Base-by-base conservation (phyloP, 345 rosid genomes). In the Citrus mangshanensis region DNA sequence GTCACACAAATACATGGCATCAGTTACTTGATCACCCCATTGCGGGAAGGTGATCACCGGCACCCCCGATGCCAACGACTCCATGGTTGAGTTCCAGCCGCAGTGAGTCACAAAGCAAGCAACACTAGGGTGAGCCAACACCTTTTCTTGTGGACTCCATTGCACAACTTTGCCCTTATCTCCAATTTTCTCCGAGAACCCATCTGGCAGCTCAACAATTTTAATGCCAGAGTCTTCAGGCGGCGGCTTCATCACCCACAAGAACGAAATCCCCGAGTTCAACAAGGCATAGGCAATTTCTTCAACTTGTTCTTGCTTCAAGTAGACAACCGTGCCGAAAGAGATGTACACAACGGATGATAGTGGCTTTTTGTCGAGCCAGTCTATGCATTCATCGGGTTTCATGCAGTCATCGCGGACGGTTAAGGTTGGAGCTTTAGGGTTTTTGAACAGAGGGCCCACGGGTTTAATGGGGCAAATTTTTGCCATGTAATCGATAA, bases 1-100 rank as follows among this genome's bases (percentile, higher is more conserved):
- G 1, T 93, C 93, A 2, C 82, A 87, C 81, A 92, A 78, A 81
- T 89, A 95, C 67, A 86, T 85, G 1, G 98, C 93, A 64, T 95
- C 78, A 0, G 97, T 91, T 27, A 90, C 95, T 77, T 93, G 98
- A 83, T 95, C 98, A 4, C 95, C 95, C 97, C 95, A 95, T 32
- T 88, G 97, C 5, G 97, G 97, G 59, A 86, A 92, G 14, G 92
- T 89, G 32, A 93, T 78, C 46, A 94, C 84, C 0, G 97, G 95
- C 78, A 89, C 78, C 4, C 97, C 98, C 0, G 84, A 81, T 1
- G 95, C 76, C 21, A 95, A 69, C 19, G 98, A 85, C 79, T 95
- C 98, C 87, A 93, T 84, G 0, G 95, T 82, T 5, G 97, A 95
- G 85, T 93, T 93, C 98, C 98, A 95, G 6, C 98, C 98, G 40